Percentiles rank a stretch among this genome's conserved stretches.
Conservation (phyloP, 1,284 basidiomycete species). For the Trichosporon ovoides region DNA sequence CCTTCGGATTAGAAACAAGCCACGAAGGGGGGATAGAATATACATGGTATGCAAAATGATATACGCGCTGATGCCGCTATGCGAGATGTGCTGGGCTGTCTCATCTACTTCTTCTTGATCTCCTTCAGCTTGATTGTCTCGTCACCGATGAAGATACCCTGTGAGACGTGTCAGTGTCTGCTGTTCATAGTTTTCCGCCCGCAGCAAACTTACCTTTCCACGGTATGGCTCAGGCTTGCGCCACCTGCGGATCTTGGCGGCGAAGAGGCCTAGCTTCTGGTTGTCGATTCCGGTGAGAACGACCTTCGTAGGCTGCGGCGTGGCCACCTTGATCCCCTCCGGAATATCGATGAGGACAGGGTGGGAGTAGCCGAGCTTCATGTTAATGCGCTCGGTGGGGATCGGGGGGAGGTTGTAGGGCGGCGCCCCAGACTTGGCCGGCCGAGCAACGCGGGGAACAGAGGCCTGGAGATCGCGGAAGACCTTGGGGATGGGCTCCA, state of each 20-base stretch:
- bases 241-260: slow-evolving; percentile 74
- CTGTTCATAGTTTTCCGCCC: neutral
- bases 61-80: slow-evolving; percentile 1
- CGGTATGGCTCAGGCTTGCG: slow-evolving; percentile 96
- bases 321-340: slow-evolving; percentile 61
- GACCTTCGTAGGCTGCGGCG: slow-evolving; percentile 53
- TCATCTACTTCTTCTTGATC: slow-evolving; percentile 85
- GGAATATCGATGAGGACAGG: slow-evolving; percentile 78
- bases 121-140: slow-evolving; percentile 85
- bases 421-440: slow-evolving; percentile 21
- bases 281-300: slow-evolving; percentile 54
- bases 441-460: slow-evolving; percentile 20
- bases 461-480: slow-evolving; percentile 36
- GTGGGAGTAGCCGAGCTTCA: slow-evolving; percentile 91
- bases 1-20: too few species aligned
- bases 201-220: slow-evolving; percentile 68
- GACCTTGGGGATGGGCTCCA: slow-evolving; percentile 72
- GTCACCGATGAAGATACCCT: slow-evolving; percentile 87
- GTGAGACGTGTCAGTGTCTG: neutral
- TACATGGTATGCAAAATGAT: slow-evolving; percentile 18
- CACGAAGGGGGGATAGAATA: slow-evolving; percentile 17
- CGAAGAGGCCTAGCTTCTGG: slow-evolving; percentile 72
- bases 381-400: slow-evolving; percentile 55
- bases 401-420: slow-evolving; percentile 23
- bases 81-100: neutral